Conservation (phyloP, 257 asterid genomes). For the Ocimum tenuiflorum region DNA sequence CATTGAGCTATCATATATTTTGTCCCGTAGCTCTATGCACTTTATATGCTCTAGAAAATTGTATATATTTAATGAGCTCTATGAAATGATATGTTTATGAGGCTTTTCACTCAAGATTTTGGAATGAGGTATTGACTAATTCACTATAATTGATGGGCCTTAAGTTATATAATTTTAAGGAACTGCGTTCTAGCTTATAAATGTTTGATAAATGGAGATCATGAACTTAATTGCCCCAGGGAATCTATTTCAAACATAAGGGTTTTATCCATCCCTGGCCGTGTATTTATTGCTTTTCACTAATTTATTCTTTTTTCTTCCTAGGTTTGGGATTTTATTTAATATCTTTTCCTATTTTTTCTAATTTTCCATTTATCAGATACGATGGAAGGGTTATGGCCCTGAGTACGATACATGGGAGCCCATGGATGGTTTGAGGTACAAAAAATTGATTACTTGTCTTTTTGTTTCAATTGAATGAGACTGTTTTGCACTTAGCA, state of each 20-base stretch:
- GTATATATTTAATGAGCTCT: background rate
- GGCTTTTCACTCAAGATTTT: background rate
- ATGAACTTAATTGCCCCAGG: background rate
- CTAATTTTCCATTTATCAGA: conserved; percentile 23
- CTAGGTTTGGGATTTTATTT: background rate
- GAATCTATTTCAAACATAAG: background rate
- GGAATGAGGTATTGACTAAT: background rate
- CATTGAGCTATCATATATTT: background rate
- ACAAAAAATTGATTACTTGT: background rate
- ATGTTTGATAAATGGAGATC: background rate
- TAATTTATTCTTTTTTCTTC: background rate
- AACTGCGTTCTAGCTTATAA: background rate
- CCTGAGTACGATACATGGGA: conserved; percentile 75
- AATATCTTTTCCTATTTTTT: background rate
- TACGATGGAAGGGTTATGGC: conserved; percentile 79
- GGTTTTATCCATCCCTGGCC: background rate
- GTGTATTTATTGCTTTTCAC: background rate
- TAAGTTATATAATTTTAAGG: background rate
- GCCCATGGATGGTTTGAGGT: conserved; percentile 67
- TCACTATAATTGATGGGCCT: background rate
- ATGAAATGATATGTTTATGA: background rate
- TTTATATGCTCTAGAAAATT: background rate
- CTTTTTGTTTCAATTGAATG: background rate
- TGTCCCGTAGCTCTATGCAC: background rate
- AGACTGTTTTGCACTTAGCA: background rate